Percentiles rank a stretch among this genome's conserved stretches.
phyloP scores from a whole-genome alignment of 2,329 filamentous ascomycete species.

The Monilinia vaccinii-corymbosi region DNA sequence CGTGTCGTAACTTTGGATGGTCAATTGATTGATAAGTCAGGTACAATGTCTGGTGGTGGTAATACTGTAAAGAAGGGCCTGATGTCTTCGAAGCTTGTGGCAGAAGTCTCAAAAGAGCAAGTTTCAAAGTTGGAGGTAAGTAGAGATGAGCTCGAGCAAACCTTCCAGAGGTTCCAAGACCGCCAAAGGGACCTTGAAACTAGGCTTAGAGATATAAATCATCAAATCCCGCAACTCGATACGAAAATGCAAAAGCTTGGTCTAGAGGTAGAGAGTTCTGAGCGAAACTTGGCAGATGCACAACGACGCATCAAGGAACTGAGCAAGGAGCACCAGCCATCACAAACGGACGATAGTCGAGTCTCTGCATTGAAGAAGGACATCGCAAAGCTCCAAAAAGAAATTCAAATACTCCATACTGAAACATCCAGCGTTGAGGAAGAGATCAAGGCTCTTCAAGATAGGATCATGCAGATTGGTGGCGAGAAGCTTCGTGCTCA shows the following conservation, averaged over 20 bases:
- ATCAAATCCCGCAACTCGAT: constrained; percentile 74
- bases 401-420: constrained; percentile 68
- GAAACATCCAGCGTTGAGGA: constrained; percentile 87
- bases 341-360: constrained; percentile 69
- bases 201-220: constrained; percentile 60
- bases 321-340: constrained; percentile 68
- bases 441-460: constrained; percentile 85
- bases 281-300: constrained; percentile 74
- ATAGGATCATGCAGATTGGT: constrained; percentile 97
- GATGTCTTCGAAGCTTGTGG: constrained; percentile 94
- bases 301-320: constrained; percentile 81
- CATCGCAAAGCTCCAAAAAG: constrained; percentile 63
- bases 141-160: constrained; percentile 73
- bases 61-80: constrained; percentile 81
- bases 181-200: constrained; percentile 73
- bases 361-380: constrained; percentile 67
- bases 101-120: constrained; percentile 79
- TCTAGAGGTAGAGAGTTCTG: constrained; percentile 80
- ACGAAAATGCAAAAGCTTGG: constrained; percentile 85
- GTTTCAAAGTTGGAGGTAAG: constrained; percentile 81
- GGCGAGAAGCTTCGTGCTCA: constrained; percentile 87
- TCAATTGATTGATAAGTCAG: constrained; percentile 93
- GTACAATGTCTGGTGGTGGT: constrained; percentile 97
- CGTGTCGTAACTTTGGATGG: constrained; percentile 92
- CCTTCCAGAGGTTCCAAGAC: constrained; percentile 77